phyloP scores from a whole-genome alignment of 441 rosid genomes.

The Erodium moschatum region DNA sequence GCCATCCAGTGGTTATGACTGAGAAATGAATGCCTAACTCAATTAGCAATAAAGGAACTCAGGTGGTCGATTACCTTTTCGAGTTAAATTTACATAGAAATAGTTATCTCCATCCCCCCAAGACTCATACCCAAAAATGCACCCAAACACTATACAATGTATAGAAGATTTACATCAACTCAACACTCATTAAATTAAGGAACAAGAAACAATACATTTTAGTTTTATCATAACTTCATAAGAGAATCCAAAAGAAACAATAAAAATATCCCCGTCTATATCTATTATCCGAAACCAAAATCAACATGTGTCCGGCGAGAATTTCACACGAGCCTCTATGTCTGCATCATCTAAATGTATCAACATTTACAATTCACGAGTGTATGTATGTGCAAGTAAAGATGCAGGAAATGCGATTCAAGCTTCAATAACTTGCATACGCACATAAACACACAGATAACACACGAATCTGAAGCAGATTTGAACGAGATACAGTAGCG shows the following conservation, averaged over 20 bases:
- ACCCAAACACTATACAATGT: background rate
- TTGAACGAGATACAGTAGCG: background rate
- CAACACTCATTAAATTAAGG: slow-evolving; percentile 1
- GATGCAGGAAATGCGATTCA: background rate
- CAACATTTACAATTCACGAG: background rate
- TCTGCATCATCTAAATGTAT: too few relatives aligned
- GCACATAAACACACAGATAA: background rate
- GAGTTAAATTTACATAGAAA: background rate
- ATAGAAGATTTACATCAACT: slow-evolving; percentile 1
- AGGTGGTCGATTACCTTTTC: background rate
- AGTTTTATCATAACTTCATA: background rate
- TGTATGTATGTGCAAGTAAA: background rate
- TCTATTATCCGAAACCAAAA: background rate
- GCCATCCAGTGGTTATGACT: background rate
- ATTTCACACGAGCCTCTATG: background rate
- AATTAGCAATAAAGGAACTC: slow-evolving; percentile 1
- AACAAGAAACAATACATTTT: background rate
- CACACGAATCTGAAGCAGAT: slow-evolving; percentile 2
- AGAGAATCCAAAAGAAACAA: background rate
- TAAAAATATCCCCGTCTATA: background rate
- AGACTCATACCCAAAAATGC: background rate
- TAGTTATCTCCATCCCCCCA: background rate
- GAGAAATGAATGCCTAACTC: background rate
- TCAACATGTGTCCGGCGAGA: background rate
- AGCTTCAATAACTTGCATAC: background rate